A percentile compares a stretch with the other conserved stretches of the same genome.
Conservation (phyloP, 129 eudicot species). For the Rutidosis leptorrhynchoides region DNA sequence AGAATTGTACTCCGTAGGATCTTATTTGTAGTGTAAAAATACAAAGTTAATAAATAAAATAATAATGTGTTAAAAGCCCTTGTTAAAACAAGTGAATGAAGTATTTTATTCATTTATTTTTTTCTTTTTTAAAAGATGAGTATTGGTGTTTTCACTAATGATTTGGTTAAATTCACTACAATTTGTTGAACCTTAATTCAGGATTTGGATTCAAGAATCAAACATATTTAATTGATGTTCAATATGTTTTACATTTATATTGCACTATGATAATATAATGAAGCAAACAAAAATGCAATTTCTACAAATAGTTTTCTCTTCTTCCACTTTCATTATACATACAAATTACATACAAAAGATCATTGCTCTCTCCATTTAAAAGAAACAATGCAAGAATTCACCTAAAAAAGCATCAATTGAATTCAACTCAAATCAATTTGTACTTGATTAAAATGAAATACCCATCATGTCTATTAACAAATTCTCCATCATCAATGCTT, state of each 20-base stretch:
- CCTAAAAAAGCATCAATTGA: not conserved
- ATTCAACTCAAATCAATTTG: not conserved
- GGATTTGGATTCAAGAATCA: not conserved
- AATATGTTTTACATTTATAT: not conserved
- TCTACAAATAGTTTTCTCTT: slow-evolving; percentile 10
- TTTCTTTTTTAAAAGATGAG: too few species aligned
- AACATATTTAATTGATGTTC: not conserved
- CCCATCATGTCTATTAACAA: slow-evolving; percentile 58
- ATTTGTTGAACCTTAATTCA: too few species aligned
- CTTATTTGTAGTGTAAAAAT: not conserved
- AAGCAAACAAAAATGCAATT: slow-evolving; percentile 9
- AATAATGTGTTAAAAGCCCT: too few species aligned
- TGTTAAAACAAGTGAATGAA: too few species aligned
- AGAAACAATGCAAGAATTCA: slow-evolving; percentile 9
- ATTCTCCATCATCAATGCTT: slow-evolving; percentile 56
- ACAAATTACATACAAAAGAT: slow-evolving; percentile 13
- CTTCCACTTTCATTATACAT: too few species aligned
- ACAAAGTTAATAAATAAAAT: too few species aligned
- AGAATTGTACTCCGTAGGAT: too few species aligned
- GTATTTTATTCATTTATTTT: too few species aligned
- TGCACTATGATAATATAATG: not conserved
- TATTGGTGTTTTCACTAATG: too few species aligned
- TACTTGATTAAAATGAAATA: slow-evolving; percentile 41
- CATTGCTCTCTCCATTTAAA: not conserved
- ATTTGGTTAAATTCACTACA: too few species aligned